Evolutionary conservation across 2,329 filamentous ascomycete genomes (phyloP).

Genomic region (Penicillium hesseltinei): DNA sequence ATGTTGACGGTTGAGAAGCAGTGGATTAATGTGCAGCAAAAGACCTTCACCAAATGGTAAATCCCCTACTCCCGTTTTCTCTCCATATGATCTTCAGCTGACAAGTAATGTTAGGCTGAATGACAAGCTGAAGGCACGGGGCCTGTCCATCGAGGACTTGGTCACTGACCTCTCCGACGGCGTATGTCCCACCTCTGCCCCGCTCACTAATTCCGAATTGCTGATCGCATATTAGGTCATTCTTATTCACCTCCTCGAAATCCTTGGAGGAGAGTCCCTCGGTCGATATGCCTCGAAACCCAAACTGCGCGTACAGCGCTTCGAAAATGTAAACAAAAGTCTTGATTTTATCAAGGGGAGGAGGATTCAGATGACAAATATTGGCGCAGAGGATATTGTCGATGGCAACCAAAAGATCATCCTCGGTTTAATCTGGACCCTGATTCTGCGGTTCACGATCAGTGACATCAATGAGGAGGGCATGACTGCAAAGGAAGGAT

Average conservation of each 20-base stretch:
- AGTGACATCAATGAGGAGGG: slow-evolving; percentile 98
- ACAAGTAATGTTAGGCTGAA: slow-evolving; percentile 68
- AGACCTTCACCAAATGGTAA: slow-evolving; percentile 98
- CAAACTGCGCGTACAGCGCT: slow-evolving; percentile 91
- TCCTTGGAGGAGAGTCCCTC: slow-evolving; percentile 88
- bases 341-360: slow-evolving; percentile 89
- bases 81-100: neutral
- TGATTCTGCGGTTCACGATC: slow-evolving; percentile 97
- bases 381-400: slow-evolving; percentile 96
- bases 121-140: slow-evolving; percentile 79
- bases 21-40: slow-evolving; percentile 82
- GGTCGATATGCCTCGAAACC: slow-evolving; percentile 96
- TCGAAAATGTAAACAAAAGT: slow-evolving; percentile 96
- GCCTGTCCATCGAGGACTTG: slow-evolving; percentile 80
- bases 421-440: slow-evolving; percentile 93
- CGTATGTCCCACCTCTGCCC: slow-evolving; percentile 55
- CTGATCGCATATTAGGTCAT: slow-evolving; percentile 62
- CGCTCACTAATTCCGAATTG: neutral
- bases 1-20: slow-evolving; percentile 58
- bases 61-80: slow-evolving; percentile 4
- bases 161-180: slow-evolving; percentile 90
- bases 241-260: slow-evolving; percentile 95
- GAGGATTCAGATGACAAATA: slow-evolving; percentile 96
- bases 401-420: slow-evolving; percentile 98
- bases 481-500: slow-evolving; percentile 93